Conservation (phyloP, 257 asterid genomes). For the Petrea volubilis region DNA sequence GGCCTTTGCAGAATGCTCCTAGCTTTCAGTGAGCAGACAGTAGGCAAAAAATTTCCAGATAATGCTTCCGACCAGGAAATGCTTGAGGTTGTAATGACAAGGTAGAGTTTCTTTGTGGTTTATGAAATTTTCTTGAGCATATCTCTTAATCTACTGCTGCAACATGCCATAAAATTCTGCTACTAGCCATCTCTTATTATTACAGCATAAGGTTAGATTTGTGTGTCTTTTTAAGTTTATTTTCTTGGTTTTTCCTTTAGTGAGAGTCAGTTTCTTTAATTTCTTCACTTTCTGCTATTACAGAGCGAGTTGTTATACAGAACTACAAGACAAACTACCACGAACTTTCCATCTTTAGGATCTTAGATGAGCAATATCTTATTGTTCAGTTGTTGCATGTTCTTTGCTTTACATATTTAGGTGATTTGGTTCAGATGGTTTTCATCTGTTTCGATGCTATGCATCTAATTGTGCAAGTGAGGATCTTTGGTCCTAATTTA, state of each 20-base stretch:
- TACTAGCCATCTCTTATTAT: constrained; percentile 12
- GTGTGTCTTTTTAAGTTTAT: neutral
- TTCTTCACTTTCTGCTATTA: constrained; percentile 7
- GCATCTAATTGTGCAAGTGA: neutral
- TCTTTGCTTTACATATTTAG: neutral
- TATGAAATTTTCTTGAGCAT: constrained; percentile 6
- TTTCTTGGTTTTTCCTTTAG: constrained; percentile 1
- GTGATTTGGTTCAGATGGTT: neutral
- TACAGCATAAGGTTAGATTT: constrained; percentile 4
- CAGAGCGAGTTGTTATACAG: neutral
- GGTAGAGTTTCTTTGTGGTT: constrained; percentile 42
- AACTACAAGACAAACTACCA: neutral
- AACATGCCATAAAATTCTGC: constrained; percentile 1
- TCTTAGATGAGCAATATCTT: neutral
- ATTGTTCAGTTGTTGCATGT: neutral
- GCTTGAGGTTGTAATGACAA: constrained; percentile 93
- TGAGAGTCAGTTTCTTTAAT: constrained; percentile 17
- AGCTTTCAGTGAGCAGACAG: constrained; percentile 91
- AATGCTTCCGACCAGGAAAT: constrained; percentile 87
- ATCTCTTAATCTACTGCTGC: neutral
- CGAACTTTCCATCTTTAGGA: neutral
- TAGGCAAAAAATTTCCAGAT: constrained; percentile 67
- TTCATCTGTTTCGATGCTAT: neutral
- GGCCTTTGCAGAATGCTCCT: constrained; percentile 80
- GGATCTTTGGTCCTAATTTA: neutral